Base-by-base conservation (phyloP, 169 alveolate genomes). In the Toxoplasma gondii region DNA sequence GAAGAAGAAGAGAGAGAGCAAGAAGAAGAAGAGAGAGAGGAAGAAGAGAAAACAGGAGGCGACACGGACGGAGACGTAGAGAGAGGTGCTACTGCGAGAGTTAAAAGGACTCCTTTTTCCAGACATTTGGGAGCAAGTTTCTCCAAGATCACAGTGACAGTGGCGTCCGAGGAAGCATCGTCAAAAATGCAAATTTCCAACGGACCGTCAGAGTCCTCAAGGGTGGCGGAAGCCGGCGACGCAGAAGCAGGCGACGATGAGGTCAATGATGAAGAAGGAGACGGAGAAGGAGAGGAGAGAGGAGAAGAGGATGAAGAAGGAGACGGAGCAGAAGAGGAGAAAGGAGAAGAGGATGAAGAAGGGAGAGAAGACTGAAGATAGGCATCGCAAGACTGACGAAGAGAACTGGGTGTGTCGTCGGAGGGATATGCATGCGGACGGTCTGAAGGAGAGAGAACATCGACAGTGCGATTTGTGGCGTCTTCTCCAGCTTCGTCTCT, bases 171-270 rank as follows among this genome's bases (percentile, higher is more conserved):
- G 29, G 86, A 78, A 0, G 45, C 86, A n/a, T 78, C 86, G 22
- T 78, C 86, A n/a, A 78, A 78, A 45, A 78, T n/a, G 24, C 86
- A 78, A 31, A 78, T 38, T 27, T 78, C 86, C 27, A 78, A 45
- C 4, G 45, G 86, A 2, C 27, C 44, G 44, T 10, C 1, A 27
- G 24, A 16, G 29, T 27, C 74, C 74, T 19, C 74, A 16, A n/a
- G n/a, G n/a, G n/a, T n/a, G n/a, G n/a, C n/a, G n/a, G n/a, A n/a
- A n/a, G n/a, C n/a, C n/a, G n/a, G n/a, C n/a, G n/a, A n/a, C n/a
- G n/a, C n/a, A n/a, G n/a, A n/a, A n/a, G n/a, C n/a, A n/a, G n/a
- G n/a, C n/a, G n/a, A n/a, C n/a, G n/a, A n/a, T n/a, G n/a, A 64
- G 22, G 74, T 27, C 74, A 19, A 12, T 1, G 44, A 12, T 19